phyloP scores from a whole-genome alignment of 495 filamentous ascomycete species.

The Schizothecium vesticola region DNA sequence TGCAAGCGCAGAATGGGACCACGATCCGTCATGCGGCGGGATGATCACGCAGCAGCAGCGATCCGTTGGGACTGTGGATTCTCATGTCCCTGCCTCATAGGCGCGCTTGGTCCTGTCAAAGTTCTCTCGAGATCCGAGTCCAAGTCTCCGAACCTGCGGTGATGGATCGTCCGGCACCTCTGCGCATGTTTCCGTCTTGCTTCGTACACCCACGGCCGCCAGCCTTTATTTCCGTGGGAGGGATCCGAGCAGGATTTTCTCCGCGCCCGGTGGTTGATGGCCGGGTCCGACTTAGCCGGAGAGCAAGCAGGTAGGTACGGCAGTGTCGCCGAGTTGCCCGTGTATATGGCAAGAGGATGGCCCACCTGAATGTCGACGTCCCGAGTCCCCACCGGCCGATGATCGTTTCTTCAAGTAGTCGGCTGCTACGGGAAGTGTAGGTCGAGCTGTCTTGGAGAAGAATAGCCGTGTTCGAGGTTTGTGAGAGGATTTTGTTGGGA shows the following conservation, averaged over 20 bases:
- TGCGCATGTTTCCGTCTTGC: not conserved
- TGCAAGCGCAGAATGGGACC: conserved; percentile 7
- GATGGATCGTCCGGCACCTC: not conserved
- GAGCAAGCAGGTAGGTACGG: not conserved
- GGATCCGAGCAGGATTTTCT: not conserved
- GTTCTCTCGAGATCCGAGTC: not conserved
- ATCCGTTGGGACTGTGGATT: not conserved
- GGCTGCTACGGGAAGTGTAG: not conserved
- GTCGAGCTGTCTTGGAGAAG: not conserved
- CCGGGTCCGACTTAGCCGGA: not conserved
- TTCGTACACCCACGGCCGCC: not conserved
- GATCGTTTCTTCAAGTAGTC: conserved; percentile 10
- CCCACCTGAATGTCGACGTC: not conserved
- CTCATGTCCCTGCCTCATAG: not conserved
- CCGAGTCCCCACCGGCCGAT: not conserved
- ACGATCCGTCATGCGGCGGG: conserved; percentile 12
- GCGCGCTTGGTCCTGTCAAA: not conserved
- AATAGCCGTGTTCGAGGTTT: not conserved
- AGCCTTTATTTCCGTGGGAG: no score
- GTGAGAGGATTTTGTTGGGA: not conserved
- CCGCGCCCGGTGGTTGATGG: not conserved
- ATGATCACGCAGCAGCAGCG: conserved; percentile 12
- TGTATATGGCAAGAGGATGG: conserved; percentile 3
- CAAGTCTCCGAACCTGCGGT: not conserved
- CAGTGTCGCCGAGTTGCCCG: not conserved